A percentile compares a stretch with the other conserved stretches of the same genome.
Conservation (phyloP, 345 rosid species). For the Dipteronia dyeriana region DNA sequence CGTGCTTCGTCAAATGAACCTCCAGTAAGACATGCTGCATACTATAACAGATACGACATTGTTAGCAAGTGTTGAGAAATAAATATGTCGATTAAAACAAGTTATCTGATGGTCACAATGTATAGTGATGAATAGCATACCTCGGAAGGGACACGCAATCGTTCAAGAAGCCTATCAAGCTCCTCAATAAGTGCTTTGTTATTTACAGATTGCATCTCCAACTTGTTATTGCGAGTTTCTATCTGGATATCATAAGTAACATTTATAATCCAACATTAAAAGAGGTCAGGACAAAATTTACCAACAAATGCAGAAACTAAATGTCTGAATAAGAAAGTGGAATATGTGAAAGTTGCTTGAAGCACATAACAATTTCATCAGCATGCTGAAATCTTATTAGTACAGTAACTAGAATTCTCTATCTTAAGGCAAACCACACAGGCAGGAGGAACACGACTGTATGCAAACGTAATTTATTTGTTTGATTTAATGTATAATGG, state of each 20-base stretch:
- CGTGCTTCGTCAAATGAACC: constrained; percentile 92
- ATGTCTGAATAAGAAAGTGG: background rate
- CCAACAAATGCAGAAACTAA: background rate
- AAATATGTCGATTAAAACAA: constrained; percentile 1
- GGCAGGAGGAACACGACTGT: background rate
- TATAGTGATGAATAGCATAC: constrained; percentile 35
- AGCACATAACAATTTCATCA: background rate
- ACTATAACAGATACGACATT: constrained; percentile 50
- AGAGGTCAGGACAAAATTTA: constrained; percentile 7
- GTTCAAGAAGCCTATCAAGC: constrained; percentile 89
- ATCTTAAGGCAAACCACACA: background rate
- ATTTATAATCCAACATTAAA: constrained; percentile 11
- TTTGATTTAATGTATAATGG: background rate
- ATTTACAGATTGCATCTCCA: constrained; percentile 97
- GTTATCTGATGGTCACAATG: constrained; percentile 3
- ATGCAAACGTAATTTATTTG: background rate
- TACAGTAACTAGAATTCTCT: background rate
- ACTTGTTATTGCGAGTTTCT: constrained; percentile 93
- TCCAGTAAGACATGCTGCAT: constrained; percentile 80
- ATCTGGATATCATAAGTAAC: constrained; percentile 56
- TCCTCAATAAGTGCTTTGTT: constrained; percentile 87
- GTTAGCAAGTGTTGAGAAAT: constrained; percentile 22
- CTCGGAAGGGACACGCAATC: constrained; percentile 84
- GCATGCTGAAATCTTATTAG: background rate
- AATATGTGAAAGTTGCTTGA: background rate